phyloP scores from a whole-genome alignment of 345 rosid genomes.

The Passiflora organensis region DNA sequence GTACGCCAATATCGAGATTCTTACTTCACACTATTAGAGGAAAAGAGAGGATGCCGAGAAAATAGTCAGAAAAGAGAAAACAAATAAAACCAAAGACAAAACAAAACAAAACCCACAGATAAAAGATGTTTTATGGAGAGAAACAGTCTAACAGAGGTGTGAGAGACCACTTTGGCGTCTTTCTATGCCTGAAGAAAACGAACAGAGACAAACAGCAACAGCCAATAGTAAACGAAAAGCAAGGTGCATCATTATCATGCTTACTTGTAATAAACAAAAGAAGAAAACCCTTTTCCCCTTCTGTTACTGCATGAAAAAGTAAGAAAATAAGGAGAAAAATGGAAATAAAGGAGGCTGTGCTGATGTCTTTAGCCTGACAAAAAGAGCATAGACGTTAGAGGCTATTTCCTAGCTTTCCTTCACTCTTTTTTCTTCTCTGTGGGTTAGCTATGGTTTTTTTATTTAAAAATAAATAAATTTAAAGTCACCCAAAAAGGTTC shows the following conservation, averaged over 20 bases:
- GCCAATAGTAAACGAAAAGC: slow-evolving; percentile 13
- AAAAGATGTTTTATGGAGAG: slow-evolving; percentile 1
- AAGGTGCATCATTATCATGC: slow-evolving; percentile 6
- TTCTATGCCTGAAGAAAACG: neutral
- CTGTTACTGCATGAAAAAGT: neutral
- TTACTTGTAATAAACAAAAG: neutral
- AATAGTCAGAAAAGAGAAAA: neutral
- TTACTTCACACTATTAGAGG: too few relatives aligned
- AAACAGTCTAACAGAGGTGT: too few relatives aligned
- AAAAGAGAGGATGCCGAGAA: too few relatives aligned
- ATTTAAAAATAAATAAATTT: too few relatives aligned
- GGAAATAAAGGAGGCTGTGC: slow-evolving; percentile 10
- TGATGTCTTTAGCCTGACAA: slow-evolving; percentile 24
- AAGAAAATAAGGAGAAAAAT: neutral
- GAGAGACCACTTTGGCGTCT: neutral
- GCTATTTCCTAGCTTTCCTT: too few relatives aligned
- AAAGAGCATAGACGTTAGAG: too few relatives aligned
- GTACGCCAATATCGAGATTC: slow-evolving; percentile 53
- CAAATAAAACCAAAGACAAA: slow-evolving; percentile 1
- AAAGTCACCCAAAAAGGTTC: neutral
- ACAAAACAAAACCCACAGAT: slow-evolving; percentile 13
- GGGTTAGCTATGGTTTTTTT: too few relatives aligned
- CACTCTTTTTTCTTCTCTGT: too few relatives aligned
- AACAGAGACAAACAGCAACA: slow-evolving; percentile 11
- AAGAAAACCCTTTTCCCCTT: neutral